Base-by-base conservation (phyloP, 1,284 basidiomycete genomes). In the Ustilago cynodontis region DNA sequence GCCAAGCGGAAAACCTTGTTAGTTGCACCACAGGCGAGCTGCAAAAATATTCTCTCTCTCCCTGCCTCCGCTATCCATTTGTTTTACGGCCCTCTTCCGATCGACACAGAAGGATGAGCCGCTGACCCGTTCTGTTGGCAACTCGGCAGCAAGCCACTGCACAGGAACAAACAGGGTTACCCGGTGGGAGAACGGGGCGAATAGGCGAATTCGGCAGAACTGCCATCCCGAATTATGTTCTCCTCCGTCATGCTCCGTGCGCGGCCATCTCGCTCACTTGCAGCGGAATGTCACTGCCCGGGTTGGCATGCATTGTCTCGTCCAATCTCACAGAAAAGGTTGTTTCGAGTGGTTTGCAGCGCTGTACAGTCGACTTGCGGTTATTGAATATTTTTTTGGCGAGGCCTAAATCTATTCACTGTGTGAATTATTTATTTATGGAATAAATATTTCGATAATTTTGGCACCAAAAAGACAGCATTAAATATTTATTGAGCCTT, bases 141-240 rank as follows among this genome's bases (percentile, higher is more conserved):
- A 14, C 41, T 43, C 20, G 20, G 7, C 41, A 11, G 41, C 20
- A 43, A 8, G 41, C 41, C 18, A n/a, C 20, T 43, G 41, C 41
- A 43, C 20, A 11, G 6, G 37, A 13, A 1, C 11, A 43, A n/a
- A 43, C 8, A 20, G 41, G n/a, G 7, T 41, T n/a, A 41, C 8
- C 8, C 8, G 35, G 35, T 6, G 8, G 35, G 35, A 13, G 20
- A 43, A 43, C 11, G 10, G 41, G 41, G 8, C 11, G 18, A n/a
- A 43, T 43, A 43, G 41, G n/a, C 41, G 41, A 43, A 37, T 37
- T 37, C 41, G 20, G 41, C 41, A 43, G 37, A 18, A n/a, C 41
- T 11, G 41, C 20, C n/a, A 20, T 43, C 18, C 18, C 41, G n/a
- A 43, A 43, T 16, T 16, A 50, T 50, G 26, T 29, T 16, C 24